Base-by-base conservation (phyloP, 139 green algal genomes). In the Deuterostichococcus epilithicus region DNA sequence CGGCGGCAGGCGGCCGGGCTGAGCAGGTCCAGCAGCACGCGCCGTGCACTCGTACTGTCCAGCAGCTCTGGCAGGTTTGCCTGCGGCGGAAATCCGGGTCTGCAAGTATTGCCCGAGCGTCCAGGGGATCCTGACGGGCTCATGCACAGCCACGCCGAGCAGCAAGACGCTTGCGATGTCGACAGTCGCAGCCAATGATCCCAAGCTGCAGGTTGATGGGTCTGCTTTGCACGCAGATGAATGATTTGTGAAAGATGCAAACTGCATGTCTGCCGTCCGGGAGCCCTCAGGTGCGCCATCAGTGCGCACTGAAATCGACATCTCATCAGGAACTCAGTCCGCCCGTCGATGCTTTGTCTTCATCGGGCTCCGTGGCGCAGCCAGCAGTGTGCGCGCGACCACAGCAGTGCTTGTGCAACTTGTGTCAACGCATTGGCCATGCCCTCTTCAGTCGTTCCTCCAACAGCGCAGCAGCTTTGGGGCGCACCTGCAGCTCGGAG, bases 271-370 rank as follows among this genome's bases (percentile, higher is more conserved):
- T 32, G 26, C 23, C 0, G 70, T 37, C 1, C 10, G 32, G 52
- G 32, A 44, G 72, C 58, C 79, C 80, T 91, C 86, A 88, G 81
- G 86, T 85, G 86, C 82, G 44, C 81, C 80, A 68, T 60, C 73
- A 70, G 70, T 75, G 66, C 75, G 65, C 68, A 77, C 44, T 72
- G 76, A 36, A 72, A 69, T 89, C 87, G 89, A 94, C 90, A 91
- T 47, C 18, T 94, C 89, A 86, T 88, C 90, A 93, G 69, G 65
- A 35, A 68, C 66, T 94, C 90, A 87, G 90, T 92, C 90, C 90
- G 90, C 90, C 90, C 90, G 90, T 94, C 90, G 86, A 88, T 79
- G 89, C n/a, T 68, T 75, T 76, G 82, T 94, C 89, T 83, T 94
- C 89, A 92, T 44, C 36, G 83, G 80, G 81, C 77, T 60, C 22